Evolutionary conservation across 2,329 filamentous ascomycete species (phyloP).

Genomic region (Hymenoscyphus infarciens): DNA sequence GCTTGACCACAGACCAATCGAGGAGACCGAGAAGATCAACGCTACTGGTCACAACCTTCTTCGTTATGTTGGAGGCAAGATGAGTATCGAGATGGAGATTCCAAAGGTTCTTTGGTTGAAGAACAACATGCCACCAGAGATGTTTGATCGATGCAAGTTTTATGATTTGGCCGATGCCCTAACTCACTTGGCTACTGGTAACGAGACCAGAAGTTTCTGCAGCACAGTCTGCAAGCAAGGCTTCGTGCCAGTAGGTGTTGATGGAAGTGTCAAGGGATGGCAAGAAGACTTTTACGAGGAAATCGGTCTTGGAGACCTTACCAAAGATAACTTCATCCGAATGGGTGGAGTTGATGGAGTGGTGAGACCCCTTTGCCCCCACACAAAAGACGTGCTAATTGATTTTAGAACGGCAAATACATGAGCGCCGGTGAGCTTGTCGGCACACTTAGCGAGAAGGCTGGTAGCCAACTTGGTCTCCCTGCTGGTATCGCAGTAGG

Average conservation of each 20-base stretch:
- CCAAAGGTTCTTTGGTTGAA: conserved; percentile 98
- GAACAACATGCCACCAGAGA: conserved; percentile 91
- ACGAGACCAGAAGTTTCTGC: conserved; percentile 89
- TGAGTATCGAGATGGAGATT: conserved; percentile 99
- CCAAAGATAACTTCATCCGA: conserved; percentile 82
- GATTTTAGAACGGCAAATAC: conserved; percentile 77
- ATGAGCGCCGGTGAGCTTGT: conserved; percentile 89
- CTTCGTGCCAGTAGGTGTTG: conserved; percentile 92
- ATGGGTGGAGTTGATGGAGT: conserved; percentile 93
- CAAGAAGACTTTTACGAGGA: conserved; percentile 87
- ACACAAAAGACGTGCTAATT: conserved; percentile 22
- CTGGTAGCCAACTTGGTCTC: conserved; percentile 78
- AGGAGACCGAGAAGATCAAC: conserved; percentile 92
- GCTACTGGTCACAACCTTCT: conserved; percentile 87
- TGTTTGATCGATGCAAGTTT: conserved; percentile 93
- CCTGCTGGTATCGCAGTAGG: conserved; percentile 86
- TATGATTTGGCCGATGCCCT: conserved; percentile 92
- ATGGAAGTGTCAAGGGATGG: conserved; percentile 97
- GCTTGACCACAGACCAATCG: conserved; percentile 90
- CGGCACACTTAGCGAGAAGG: conserved; percentile 78
- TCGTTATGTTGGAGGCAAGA: conserved; percentile 93
- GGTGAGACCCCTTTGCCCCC: conserved; percentile 62
- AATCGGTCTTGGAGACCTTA: conserved; percentile 83
- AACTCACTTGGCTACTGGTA: conserved; percentile 90
- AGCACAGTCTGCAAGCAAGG: conserved; percentile 97